Evolutionary conservation across 2,329 filamentous ascomycete genomes (phyloP).

Genomic region (Sporothrix brunneoviolacea): DNA sequence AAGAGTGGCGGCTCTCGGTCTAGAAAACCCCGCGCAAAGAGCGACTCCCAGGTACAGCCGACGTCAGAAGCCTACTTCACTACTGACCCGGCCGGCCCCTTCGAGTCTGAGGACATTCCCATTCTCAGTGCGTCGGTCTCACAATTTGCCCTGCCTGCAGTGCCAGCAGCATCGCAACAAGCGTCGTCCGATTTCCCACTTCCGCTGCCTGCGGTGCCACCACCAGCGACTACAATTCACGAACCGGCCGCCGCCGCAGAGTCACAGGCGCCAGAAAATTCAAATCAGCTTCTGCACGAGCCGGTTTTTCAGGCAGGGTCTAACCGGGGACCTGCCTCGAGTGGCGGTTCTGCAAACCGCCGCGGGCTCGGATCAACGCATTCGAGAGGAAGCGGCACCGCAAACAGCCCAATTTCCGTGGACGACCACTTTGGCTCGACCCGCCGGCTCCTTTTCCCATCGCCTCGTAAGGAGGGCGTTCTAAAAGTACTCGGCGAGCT

Average conservation of each 20-base stretch:
- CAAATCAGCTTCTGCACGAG: not conserved
- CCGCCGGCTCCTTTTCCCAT: conserved; percentile 68
- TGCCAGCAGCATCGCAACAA: not conserved
- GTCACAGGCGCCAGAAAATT: not conserved
- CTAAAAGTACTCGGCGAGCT: conserved; percentile 56
- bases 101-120: conserved; percentile 28
- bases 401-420: conserved; percentile 49
- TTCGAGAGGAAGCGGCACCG: conserved; percentile 49
- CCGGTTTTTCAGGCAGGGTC: conserved; percentile 28
- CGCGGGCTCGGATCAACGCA: conserved; percentile 41
- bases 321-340: conserved; percentile 24
- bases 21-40: conserved; percentile 45
- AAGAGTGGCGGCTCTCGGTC: conserved; percentile 36
- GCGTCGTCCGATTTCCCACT: not conserved
- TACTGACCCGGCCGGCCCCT: conserved; percentile 46
- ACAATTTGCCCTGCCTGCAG: not conserved
- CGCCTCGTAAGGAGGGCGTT: conserved; percentile 59
- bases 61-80: conserved; percentile 49
- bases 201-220: not conserved
- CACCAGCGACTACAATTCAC: not conserved
- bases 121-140: not conserved
- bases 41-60: conserved; percentile 36
- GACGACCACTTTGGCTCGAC: conserved; percentile 50
- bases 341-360: conserved; percentile 23
- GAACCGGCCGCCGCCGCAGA: not conserved